Percentiles rank a stretch among this genome's conserved stretches.
These are phyloP conservation scores for Aureobasidium lini DNA, from an alignment of 2,329 filamentous ascomycete genomes.

Conservation along the genomic window DNA sequence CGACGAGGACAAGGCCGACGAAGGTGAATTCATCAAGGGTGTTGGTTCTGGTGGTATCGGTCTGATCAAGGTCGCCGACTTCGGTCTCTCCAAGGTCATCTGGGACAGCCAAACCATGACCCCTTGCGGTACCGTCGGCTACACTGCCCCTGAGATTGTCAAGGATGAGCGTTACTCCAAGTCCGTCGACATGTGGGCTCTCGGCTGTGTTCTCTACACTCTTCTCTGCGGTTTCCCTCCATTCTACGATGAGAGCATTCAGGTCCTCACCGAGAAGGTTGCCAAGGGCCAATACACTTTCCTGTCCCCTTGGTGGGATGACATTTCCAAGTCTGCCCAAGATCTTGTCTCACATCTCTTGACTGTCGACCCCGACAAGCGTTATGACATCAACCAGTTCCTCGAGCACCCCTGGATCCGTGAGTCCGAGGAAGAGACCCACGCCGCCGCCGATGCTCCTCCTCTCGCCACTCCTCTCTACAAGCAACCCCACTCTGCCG, in stretches of 20 bases:
- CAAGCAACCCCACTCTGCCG: conserved; percentile 45
- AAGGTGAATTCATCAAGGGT: conserved; percentile 83
- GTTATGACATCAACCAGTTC: conserved; percentile 90
- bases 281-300: conserved; percentile 96
- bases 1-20: conserved; percentile 94
- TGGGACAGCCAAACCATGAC: conserved; percentile 99
- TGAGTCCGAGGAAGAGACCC: conserved; percentile 59
- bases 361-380: conserved; percentile 89
- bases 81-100: conserved; percentile 93
- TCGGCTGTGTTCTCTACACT: conserved; percentile 95
- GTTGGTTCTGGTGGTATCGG: conserved; percentile 85
- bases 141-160: conserved; percentile 96
- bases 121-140: conserved; percentile 96
- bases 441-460: conserved; percentile 60
- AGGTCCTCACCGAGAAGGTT: conserved; percentile 94
- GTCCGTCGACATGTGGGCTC: conserved; percentile 98
- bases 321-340: conserved; percentile 90
- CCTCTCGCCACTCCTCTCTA: conserved; percentile 61
- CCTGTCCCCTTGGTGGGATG: conserved; percentile 98
- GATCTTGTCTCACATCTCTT: conserved; percentile 89
- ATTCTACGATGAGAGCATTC: conserved; percentile 97
- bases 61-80: conserved; percentile 94
- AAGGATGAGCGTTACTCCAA: conserved; percentile 99
- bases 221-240: conserved; percentile 95
- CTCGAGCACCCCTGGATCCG: conserved; percentile 91